Evolutionary conservation across 1,284 basidiomycete genomes (phyloP), one percentile per base, ranked within the genome.

Genomic region (Mrakiaceae sp.): DNA sequence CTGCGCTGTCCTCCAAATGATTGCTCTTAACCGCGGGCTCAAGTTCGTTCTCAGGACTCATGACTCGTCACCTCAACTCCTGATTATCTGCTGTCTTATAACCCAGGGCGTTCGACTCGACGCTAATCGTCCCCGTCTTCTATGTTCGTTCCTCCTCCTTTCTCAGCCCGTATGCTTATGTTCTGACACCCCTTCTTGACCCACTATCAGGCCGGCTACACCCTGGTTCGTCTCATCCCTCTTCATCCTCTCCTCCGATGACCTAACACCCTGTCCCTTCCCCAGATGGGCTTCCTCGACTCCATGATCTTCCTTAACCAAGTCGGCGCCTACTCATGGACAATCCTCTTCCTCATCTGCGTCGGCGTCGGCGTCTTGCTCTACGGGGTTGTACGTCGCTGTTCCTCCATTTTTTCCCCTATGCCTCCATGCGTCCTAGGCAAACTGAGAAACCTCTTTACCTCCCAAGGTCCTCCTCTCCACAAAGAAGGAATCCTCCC

Each of bases 1-100:
- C 54, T 92, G 90, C 0, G 92, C 91, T 0, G 84, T 96, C 14
- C 76, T 86, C 48, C 93, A 97, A 74, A 95, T 96, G 68, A 83
- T 92, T 55, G 94, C 90, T 73, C 80, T 96, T 49, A 94, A 95
- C 74, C 84, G 86, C 64, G 92, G 87, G 4, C 79, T 94, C 27
- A 85, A 84, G 71, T 76, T 27, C 50, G n/a, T 53, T 4, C 44
- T 39, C 9, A 27, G 10, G 9, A n/a, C 53, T 55, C 14, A 10
- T 52, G 60, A 49, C 59, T 69, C 10, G 49, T 3, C 4, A 11
- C 39, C 40, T 46, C 11, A 16, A 12, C 55, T 55, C 5, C n/a
- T 39, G 16, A 27, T 53, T 5, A 5, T 39, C 52, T 58, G 52
- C 44, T 60, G 10, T 16, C 51, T 44, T 44, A 2, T 52, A 52